Percentiles rank a stretch among this genome's conserved stretches.
Conservation (phyloP, 176 grass and related monocot genomes). For the Rhynchospora tenuis region DNA sequence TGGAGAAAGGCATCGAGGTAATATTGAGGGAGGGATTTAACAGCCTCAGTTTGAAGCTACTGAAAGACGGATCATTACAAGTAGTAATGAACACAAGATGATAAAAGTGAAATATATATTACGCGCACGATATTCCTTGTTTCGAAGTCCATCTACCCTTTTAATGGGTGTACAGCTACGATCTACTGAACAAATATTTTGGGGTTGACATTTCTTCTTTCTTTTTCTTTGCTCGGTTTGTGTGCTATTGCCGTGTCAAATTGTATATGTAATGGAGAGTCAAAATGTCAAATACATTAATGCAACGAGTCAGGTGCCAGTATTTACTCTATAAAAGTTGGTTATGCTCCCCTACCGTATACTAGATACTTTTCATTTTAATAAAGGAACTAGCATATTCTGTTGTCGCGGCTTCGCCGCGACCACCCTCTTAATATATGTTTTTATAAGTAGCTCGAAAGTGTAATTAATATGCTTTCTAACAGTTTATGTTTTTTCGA, state of each 20-base stretch:
- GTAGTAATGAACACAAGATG: constrained; percentile 21
- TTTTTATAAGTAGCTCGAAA: too few species aligned
- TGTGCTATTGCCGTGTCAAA: constrained; percentile 5
- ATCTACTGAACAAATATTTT: background rate
- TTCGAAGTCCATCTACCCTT: background rate
- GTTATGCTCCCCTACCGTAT: too few species aligned
- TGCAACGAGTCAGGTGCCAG: too few species aligned
- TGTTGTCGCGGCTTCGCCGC: too few species aligned
- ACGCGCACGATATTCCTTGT: background rate
- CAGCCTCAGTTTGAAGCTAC: constrained; percentile 75
- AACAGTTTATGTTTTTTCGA: too few species aligned
- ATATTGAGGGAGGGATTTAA: constrained; percentile 74
- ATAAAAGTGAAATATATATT: background rate
- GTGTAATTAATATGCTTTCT: too few species aligned
- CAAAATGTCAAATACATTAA: too few species aligned
- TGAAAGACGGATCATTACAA: constrained; percentile 77
- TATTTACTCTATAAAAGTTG: too few species aligned
- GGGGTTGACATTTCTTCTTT: background rate
- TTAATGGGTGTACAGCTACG: background rate
- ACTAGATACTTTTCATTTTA: too few species aligned
- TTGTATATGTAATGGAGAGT: constrained; percentile 19
- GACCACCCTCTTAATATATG: too few species aligned
- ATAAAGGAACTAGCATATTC: too few species aligned
- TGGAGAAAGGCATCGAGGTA: constrained; percentile 85
- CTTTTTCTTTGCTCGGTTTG: background rate